Evolutionary conservation across 108 stramenopile genomes (phyloP).

Genomic region (Aurantiochytrium sp.): DNA sequence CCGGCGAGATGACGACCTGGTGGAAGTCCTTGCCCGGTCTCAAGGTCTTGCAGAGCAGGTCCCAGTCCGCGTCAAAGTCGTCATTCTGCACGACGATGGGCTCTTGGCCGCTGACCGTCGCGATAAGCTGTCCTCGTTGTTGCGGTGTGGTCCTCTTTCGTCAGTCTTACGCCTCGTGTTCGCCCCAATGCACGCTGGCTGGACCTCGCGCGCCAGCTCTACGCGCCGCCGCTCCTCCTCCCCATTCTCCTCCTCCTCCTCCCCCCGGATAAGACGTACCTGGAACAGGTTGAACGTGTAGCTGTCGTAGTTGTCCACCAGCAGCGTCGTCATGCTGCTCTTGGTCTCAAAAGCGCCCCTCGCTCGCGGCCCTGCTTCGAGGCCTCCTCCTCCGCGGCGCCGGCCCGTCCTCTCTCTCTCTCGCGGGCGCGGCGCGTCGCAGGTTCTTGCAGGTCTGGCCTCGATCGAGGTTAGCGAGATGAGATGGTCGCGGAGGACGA

Average conservation of each 20-base stretch:
- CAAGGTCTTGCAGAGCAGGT: not conserved
- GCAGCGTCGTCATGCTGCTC: slow-evolving; percentile 36
- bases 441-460: too few species aligned
- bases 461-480: too few species aligned
- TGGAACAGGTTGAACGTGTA: slow-evolving; percentile 58
- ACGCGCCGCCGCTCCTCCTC: not conserved
- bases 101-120: slow-evolving; percentile 41
- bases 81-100: slow-evolving; percentile 53
- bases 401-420: too few species aligned
- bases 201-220: too few species aligned
- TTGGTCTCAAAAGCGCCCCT: not conserved
- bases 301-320: slow-evolving; percentile 60
- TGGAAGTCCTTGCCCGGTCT: slow-evolving; percentile 20
- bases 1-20: slow-evolving; percentile 49
- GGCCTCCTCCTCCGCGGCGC: too few species aligned
- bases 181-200: too few species aligned
- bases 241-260: not conserved
- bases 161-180: too few species aligned
- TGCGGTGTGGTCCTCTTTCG: too few species aligned
- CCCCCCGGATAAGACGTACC: slow-evolving; percentile 3
- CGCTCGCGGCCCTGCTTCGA: too few species aligned
- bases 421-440: too few species aligned
- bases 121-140: slow-evolving; percentile 32
- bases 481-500: too few species aligned
- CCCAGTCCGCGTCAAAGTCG: slow-evolving; percentile 36